Conservation (phyloP, 129 eudicot genomes). For the Glebionis coronaria region DNA sequence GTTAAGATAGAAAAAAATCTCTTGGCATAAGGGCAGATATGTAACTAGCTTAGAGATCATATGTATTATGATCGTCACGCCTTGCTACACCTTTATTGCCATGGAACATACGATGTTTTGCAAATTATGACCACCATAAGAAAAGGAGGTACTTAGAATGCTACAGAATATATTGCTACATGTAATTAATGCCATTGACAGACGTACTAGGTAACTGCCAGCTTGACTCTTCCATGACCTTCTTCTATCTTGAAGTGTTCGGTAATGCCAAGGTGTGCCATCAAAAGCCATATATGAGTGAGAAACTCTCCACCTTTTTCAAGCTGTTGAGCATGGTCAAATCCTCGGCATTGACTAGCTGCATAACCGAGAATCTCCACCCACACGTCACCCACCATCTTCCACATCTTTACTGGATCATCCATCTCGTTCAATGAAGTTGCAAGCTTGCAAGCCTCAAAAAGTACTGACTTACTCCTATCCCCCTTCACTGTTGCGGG, state of each 20-base stretch:
- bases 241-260: not conserved
- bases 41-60: no score
- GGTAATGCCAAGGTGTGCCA: not conserved
- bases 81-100: no score
- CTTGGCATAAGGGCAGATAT: no score
- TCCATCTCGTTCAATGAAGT: not conserved
- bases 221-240: constrained; percentile 1
- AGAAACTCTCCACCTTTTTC: not conserved
- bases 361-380: not conserved
- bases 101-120: no score
- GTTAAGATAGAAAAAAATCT: no score
- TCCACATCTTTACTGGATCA: not conserved
- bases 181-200: no score
- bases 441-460: constrained; percentile 1
- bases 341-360: not conserved
- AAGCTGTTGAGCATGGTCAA: constrained; percentile 3
- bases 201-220: not conserved
- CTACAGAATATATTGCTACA: no score
- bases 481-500: not conserved
- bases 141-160: no score
- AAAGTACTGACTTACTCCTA: not conserved
- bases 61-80: no score
- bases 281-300: not conserved
- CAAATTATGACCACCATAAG: no score
- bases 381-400: not conserved